phyloP scores from a whole-genome alignment of 2,329 filamentous ascomycete species.

The Trichophyton schoenleinii region DNA sequence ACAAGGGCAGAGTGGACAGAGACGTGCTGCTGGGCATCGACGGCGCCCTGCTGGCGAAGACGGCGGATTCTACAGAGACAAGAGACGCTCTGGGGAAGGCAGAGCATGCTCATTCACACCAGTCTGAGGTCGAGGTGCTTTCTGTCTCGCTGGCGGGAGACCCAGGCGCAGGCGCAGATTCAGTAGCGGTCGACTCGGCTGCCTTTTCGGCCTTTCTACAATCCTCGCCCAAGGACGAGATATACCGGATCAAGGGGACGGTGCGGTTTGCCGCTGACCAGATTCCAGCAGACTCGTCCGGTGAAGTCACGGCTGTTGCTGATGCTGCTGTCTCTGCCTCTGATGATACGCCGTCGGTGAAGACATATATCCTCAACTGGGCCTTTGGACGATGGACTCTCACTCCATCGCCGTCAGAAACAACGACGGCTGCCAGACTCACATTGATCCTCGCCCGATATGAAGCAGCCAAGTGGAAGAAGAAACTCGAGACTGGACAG shows the following conservation, averaged over 20 bases:
- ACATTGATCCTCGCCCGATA: constrained; percentile 38
- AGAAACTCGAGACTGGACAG: constrained; percentile 32
- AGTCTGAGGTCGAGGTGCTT: constrained; percentile 78
- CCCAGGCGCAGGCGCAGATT: constrained; percentile 4
- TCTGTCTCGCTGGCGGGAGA: constrained; percentile 54
- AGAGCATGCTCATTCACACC: constrained; percentile 52
- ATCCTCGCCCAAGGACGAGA: constrained; percentile 75
- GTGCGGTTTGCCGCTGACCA: constrained; percentile 34
- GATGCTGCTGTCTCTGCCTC: not conserved
- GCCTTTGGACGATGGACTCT: constrained; percentile 94
- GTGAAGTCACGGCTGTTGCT: constrained; percentile 26
- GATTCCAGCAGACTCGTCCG: constrained; percentile 37
- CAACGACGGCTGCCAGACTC: constrained; percentile 23
- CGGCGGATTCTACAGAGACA: constrained; percentile 29
- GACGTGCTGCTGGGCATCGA: constrained; percentile 81
- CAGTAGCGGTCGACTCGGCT: constrained; percentile 43
- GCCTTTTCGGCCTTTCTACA: constrained; percentile 54
- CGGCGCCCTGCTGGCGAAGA: constrained; percentile 48
- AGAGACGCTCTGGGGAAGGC: constrained; percentile 13
- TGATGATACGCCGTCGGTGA: constrained; percentile 8
- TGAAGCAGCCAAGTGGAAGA: constrained; percentile 38
- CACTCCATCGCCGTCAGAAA: constrained; percentile 42
- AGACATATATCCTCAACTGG: constrained; percentile 89
- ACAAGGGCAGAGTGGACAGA: constrained; percentile 63
- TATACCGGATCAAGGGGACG: constrained; percentile 84